phyloP scores from a whole-genome alignment of 176 grass and related monocot genomes.

The Aechmea fasciata region DNA sequence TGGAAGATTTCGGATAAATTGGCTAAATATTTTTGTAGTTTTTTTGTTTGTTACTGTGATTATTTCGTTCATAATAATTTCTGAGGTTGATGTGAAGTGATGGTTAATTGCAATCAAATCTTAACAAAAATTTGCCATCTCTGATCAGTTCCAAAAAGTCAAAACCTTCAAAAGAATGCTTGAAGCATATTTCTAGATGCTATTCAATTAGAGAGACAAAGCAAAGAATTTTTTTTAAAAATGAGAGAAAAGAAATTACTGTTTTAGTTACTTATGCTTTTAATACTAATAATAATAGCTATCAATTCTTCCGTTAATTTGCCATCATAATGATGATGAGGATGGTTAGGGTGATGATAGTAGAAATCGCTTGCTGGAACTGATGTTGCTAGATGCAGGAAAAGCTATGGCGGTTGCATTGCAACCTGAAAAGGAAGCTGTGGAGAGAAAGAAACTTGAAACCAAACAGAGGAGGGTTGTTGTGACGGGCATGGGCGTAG shows the following conservation, averaged over 20 bases:
- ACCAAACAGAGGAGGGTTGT: conserved; percentile 84
- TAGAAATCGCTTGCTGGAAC: neutral
- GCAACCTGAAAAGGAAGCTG: conserved; percentile 55
- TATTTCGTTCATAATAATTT: neutral
- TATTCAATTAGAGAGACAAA: neutral
- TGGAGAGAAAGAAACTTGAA: conserved; percentile 53
- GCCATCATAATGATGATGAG: neutral
- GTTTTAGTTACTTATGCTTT: neutral
- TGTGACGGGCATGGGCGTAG: conserved; percentile 92
- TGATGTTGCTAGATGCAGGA: conserved; percentile 37
- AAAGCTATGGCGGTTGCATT: conserved; percentile 70
- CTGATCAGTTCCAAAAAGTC: neutral
- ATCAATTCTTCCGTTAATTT: neutral
- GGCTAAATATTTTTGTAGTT: neutral
- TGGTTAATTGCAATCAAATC: neutral
- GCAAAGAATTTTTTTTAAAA: neutral
- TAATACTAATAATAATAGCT: neutral
- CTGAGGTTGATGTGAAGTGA: neutral
- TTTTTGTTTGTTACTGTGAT: neutral
- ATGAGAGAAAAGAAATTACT: neutral
- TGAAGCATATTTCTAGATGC: neutral
- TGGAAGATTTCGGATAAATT: neutral
- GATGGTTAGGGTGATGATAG: neutral
- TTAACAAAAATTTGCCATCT: neutral
- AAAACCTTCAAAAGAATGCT: neutral